A percentile compares a stretch with the other conserved stretches of the same genome.
phyloP scores from a whole-genome alignment of 352 stramenopile species.

The Globisporangium okanoganense region DNA sequence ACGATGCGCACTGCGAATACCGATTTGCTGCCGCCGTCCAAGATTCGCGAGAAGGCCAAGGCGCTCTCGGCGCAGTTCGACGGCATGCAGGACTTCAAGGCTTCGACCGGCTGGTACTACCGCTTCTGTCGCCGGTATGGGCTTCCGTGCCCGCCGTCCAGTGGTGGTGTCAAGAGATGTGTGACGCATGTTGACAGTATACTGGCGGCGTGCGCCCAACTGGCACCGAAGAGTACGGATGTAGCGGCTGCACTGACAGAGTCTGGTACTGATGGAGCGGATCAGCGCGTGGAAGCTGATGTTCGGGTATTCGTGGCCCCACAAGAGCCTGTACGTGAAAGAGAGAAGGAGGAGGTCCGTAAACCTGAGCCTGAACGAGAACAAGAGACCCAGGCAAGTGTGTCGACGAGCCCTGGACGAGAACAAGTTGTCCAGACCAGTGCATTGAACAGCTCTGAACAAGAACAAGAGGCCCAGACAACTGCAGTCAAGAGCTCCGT shows the following conservation, averaged over 20 bases:
- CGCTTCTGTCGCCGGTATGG: conserved; percentile 44
- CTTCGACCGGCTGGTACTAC: conserved; percentile 54
- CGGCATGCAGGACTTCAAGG: conserved; percentile 47
- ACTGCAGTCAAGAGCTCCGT: not conserved
- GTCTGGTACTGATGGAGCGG: not conserved
- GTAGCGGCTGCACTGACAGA: not conserved
- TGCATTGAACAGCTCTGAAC: not conserved
- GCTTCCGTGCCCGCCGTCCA: conserved; percentile 17
- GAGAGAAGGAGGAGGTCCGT: not conserved
- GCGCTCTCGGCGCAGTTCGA: conserved; percentile 26
- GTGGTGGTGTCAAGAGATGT: not conserved
- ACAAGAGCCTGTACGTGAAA: not conserved
- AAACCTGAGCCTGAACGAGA: not conserved
- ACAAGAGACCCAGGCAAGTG: not conserved
- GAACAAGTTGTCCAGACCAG: not conserved
- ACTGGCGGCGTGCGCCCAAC: not conserved
- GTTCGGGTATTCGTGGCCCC: not conserved
- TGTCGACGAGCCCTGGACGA: not conserved
- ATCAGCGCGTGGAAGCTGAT: not conserved
- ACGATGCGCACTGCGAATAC: conserved; percentile 16
- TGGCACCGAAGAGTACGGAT: not conserved
- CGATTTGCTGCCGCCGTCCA: conserved; percentile 21
- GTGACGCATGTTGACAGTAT: not conserved
- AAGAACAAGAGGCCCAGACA: not conserved
- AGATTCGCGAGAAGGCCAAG: conserved; percentile 34